Evolutionary conservation across 345 rosid species (phyloP).

Genomic region (Eucalyptus fibrosa): DNA sequence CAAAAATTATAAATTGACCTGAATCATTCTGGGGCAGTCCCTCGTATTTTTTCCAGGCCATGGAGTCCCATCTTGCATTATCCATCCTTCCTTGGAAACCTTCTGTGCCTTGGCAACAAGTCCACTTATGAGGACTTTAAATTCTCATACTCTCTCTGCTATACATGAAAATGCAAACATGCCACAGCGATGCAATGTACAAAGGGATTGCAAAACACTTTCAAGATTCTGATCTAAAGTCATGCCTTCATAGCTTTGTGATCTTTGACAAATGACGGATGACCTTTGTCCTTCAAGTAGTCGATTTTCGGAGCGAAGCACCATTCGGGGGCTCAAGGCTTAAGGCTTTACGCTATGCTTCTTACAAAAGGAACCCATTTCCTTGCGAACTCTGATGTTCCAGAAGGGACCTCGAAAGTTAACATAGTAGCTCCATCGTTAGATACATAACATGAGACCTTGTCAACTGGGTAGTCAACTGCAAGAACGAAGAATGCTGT

Average conservation of each 20-base stretch:
- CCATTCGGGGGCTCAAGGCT: conserved; percentile 94
- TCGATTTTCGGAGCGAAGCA: conserved; percentile 64
- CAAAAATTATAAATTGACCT: background rate
- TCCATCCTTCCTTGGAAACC: conserved; percentile 88
- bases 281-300: conserved; percentile 83
- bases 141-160: conserved; percentile 86
- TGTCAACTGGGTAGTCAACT: conserved; percentile 93
- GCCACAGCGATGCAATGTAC: background rate
- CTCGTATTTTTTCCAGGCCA: conserved; percentile 96
- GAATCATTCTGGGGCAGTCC: conserved; percentile 10
- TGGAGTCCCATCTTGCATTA: conserved; percentile 98
- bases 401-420: conserved; percentile 73
- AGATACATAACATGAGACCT: conserved; percentile 82
- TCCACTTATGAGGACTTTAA: conserved; percentile 70
- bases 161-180: background rate
- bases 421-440: conserved; percentile 96
- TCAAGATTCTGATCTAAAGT: background rate
- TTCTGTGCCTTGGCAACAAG: conserved; percentile 74
- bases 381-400: conserved; percentile 85
- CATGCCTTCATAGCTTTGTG: conserved; percentile 91
- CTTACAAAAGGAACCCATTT: conserved; percentile 83
- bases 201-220: background rate
- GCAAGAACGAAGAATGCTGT: conserved; percentile 77
- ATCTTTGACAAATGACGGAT: conserved; percentile 82
- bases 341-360: conserved; percentile 44